Evolutionary conservation across 768 basidiomycete genomes (phyloP), one percentile per base, ranked within the genome.

Genomic region (Lepiota brunneoincarnata): DNA sequence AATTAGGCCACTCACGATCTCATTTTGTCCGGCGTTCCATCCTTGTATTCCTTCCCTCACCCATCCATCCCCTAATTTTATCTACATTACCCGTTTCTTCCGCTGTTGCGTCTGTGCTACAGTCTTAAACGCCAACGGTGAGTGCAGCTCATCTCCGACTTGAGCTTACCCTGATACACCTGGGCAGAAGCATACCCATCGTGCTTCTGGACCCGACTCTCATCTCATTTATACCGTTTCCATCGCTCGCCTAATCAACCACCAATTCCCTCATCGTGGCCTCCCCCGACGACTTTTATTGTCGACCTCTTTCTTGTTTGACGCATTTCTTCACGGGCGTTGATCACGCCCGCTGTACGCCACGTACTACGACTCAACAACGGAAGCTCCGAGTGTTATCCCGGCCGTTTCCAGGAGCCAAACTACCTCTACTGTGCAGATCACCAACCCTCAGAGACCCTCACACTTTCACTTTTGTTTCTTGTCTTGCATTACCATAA

Each of bases 201-300:
- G 28, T 28, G 43, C 52, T 54, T 54, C 45, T 44, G 53, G 37
- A 20, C 26, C 35, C 23, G 48, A 39, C 28, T 48, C 35, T 31
- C 31, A 10, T 31, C 31, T 31, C 31, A 31, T 31, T 31, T 31
- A 31, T 31, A 31, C 6, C 31, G 6, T 31, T 31, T 9, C 31
- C 46, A 54, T 46, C 36, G 14, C 31, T 26, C 37, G 31, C 26
- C 12, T 48, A 54, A 54, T 44, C 41, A 26, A 31, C 6, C 42
- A 36, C 51, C 37, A 21, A 31, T 9, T 31, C 31, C 28, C 17
- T 15, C 14, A 23, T 20, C 40, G 28, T 20, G 28, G 31, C 31
- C 31, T 6, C 34, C 17, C 31, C 11, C 31, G 31, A 31, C 31
- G 31, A 31, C 6, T 10, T 4, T 31, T n/a, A n/a, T n/a, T n/a